These are phyloP conservation scores for Eucalyptus marginata DNA, from an alignment of 345 rosid genomes.

Conservation along the genomic window DNA sequence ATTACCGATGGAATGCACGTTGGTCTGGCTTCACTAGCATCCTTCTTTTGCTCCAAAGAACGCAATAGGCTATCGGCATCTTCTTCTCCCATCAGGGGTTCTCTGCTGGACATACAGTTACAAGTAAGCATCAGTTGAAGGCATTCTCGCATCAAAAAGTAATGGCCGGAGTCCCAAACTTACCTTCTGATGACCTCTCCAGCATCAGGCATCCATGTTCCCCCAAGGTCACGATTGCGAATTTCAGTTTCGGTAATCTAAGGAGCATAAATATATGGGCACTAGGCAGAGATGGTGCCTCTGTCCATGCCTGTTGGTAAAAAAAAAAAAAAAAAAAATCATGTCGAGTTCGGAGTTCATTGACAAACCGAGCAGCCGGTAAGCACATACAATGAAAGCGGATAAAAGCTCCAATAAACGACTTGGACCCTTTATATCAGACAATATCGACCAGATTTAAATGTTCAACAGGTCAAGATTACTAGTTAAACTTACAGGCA, in stretches of 20 bases:
- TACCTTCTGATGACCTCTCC: constrained; percentile 52
- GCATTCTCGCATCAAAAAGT: neutral
- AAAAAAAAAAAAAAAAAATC: neutral
- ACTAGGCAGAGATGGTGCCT: constrained; percentile 44
- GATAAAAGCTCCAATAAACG: neutral
- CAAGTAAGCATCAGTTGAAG: neutral
- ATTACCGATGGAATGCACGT: constrained; percentile 51
- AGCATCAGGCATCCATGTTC: constrained; percentile 85
- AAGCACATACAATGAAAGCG: neutral
- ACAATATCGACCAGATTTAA: neutral
- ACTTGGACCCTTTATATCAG: neutral
- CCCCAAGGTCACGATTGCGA: constrained; percentile 78
- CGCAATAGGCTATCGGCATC: constrained; percentile 46
- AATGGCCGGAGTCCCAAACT: neutral
- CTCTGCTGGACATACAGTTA: constrained; percentile 1
- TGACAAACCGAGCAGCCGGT: neutral
- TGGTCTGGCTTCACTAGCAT: constrained; percentile 29
- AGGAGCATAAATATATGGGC: constrained; percentile 71
- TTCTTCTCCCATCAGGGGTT: constrained; percentile 24
- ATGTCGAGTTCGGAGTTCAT: neutral
- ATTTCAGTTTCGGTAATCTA: constrained; percentile 58
- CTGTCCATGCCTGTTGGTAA: constrained; percentile 60
- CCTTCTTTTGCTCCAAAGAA: constrained; percentile 30
- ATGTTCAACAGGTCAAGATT: neutral
- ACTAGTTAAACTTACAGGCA: neutral